Evolutionary conservation across 2,329 filamentous ascomycete species (phyloP).

Genomic region (Nannizziopsis barbatae): DNA sequence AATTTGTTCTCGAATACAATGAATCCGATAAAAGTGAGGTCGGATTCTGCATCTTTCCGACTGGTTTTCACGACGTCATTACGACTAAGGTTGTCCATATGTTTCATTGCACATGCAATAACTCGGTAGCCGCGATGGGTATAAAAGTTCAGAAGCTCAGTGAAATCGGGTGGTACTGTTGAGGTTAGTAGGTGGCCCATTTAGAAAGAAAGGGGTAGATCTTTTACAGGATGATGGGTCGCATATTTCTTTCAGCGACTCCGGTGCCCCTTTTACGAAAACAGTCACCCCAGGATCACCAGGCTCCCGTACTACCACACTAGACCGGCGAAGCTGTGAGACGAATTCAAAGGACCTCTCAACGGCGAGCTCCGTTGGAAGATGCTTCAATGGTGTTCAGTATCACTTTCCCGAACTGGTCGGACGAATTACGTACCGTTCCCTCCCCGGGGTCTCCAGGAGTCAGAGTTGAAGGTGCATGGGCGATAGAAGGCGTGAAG

Average conservation of each 20-base stretch:
- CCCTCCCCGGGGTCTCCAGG: constrained; percentile 15
- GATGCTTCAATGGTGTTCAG: constrained; percentile 18
- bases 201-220: neutral
- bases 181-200: constrained; percentile 21
- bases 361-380: constrained; percentile 74
- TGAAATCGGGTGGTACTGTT: constrained; percentile 72
- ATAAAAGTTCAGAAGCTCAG: constrained; percentile 78
- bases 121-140: constrained; percentile 94
- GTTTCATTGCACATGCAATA: constrained; percentile 86
- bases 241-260: constrained; percentile 93
- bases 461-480: constrained; percentile 51
- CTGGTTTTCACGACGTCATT: constrained; percentile 91
- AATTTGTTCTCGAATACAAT: constrained; percentile 99
- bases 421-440: constrained; percentile 2
- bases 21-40: constrained; percentile 82
- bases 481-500: constrained; percentile 64
- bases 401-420: constrained; percentile 19
- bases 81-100: constrained; percentile 80
- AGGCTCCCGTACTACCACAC: constrained; percentile 82
- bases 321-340: constrained; percentile 80
- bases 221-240: constrained; percentile 61
- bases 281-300: constrained; percentile 73
- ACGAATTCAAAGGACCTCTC: constrained; percentile 90
- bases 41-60: constrained; percentile 69
- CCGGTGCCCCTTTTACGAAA: constrained; percentile 92